Conservation (phyloP, 139 green algal species). For the Auxenochlorella pyrenoidosa region DNA sequence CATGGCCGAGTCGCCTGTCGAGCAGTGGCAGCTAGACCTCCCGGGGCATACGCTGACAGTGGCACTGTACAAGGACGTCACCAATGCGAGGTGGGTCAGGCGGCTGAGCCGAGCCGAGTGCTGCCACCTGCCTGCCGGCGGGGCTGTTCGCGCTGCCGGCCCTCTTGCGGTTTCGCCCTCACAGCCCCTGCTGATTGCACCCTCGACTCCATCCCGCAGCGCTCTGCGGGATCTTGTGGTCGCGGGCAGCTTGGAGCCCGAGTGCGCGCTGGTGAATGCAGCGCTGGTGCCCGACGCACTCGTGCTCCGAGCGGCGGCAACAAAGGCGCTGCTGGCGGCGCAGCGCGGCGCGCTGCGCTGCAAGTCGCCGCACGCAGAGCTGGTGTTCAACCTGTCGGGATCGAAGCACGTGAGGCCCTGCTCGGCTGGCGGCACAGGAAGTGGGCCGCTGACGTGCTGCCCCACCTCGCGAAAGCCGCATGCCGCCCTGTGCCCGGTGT, state of each 20-base stretch:
- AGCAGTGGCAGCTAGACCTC: slow-evolving; percentile 38
- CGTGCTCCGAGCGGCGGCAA: slow-evolving; percentile 54
- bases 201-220: slow-evolving; percentile 16
- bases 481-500: too few species aligned
- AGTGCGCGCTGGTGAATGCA: slow-evolving; percentile 58
- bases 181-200: background rate
- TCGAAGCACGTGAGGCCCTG: slow-evolving; percentile 60
- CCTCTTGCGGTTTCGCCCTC: background rate
- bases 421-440: too few species aligned
- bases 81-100: slow-evolving; percentile 41
- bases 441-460: background rate
- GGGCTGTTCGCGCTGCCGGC: background rate
- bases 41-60: slow-evolving; percentile 36
- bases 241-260: slow-evolving; percentile 25
- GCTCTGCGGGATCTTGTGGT: slow-evolving; percentile 48
- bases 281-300: slow-evolving; percentile 53
- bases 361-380: slow-evolving; percentile 65
- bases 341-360: slow-evolving; percentile 41
- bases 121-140: background rate
- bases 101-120: too few species aligned
- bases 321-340: slow-evolving; percentile 47
- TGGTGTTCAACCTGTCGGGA: slow-evolving; percentile 66
- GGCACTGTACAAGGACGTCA: slow-evolving; percentile 50
- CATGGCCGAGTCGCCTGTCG: background rate
- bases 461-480: too few species aligned